phyloP scores from a whole-genome alignment of 129 eudicot species.

The Silybum marianum region DNA sequence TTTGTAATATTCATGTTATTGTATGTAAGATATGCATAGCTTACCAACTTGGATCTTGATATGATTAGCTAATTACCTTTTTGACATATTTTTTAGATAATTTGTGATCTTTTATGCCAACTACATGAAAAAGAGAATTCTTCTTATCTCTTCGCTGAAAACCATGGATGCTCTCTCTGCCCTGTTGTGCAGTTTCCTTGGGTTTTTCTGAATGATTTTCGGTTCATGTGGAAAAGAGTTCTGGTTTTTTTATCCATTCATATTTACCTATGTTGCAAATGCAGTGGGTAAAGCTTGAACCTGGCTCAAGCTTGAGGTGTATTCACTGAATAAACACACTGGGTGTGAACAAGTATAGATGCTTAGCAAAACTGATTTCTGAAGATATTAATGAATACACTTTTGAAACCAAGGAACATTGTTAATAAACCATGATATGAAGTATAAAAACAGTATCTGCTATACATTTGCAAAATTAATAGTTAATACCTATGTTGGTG shows the following conservation, averaged over 20 bases:
- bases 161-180: background rate
- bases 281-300: background rate
- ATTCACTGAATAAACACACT: background rate
- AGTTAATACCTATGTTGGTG: background rate
- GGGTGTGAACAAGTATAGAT: background rate
- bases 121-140: background rate
- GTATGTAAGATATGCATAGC: conserved; percentile 4
- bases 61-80: background rate
- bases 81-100: background rate
- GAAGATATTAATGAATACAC: background rate
- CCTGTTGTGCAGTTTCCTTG: background rate
- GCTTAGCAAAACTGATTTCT: background rate
- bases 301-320: background rate
- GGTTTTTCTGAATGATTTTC: background rate
- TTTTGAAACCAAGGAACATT: background rate
- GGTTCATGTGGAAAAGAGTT: background rate
- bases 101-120: background rate
- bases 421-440: background rate
- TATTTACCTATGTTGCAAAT: background rate
- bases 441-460: background rate
- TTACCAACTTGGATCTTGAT: background rate
- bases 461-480: background rate
- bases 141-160: background rate
- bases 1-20: background rate
- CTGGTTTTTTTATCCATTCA: background rate